Evolutionary conservation across 2,329 filamentous ascomycete genomes (phyloP).

Genomic region (Claviceps cyperi): DNA sequence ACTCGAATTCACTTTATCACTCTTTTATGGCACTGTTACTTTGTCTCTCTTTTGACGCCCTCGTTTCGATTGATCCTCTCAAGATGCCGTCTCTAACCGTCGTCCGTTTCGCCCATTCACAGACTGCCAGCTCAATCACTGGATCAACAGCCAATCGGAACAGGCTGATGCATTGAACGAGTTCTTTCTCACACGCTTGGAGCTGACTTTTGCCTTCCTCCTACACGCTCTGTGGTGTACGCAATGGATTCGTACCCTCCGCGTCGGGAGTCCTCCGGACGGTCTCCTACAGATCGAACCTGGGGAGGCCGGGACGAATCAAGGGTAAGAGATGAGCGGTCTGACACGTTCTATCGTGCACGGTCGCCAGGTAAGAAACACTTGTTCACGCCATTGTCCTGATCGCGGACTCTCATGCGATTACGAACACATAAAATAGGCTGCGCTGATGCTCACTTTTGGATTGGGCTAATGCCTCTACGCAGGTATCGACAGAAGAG

Average conservation of each 20-base stretch:
- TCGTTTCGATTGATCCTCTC: slow-evolving; percentile 11
- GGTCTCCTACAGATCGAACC: slow-evolving; percentile 38
- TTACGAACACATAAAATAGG: neutral
- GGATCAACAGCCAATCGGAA: slow-evolving; percentile 3
- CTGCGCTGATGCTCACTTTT: neutral
- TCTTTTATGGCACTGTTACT: slow-evolving; percentile 1
- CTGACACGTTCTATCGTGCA: slow-evolving; percentile 48
- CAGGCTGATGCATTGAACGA: slow-evolving; percentile 3
- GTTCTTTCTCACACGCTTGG: neutral
- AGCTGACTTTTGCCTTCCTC: neutral
- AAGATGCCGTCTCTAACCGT: slow-evolving; percentile 42
- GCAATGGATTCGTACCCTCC: slow-evolving; percentile 40
- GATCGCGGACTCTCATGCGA: neutral
- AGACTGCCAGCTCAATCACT: slow-evolving; percentile 22
- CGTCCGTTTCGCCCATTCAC: slow-evolving; percentile 34
- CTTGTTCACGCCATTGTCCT: neutral
- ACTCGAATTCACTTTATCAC: neutral
- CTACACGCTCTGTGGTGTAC: neutral
- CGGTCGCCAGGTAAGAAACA: slow-evolving; percentile 55
- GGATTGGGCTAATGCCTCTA: neutral
- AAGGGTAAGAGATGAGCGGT: slow-evolving; percentile 36
- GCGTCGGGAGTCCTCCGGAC: slow-evolving; percentile 36
- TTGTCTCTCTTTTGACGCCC: slow-evolving; percentile 10
- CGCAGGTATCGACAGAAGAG: slow-evolving; percentile 43
- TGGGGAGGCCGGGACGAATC: slow-evolving; percentile 41